phyloP scores from a whole-genome alignment of 2,329 filamentous ascomycete species.

The Microthyrium microscopicum region DNA sequence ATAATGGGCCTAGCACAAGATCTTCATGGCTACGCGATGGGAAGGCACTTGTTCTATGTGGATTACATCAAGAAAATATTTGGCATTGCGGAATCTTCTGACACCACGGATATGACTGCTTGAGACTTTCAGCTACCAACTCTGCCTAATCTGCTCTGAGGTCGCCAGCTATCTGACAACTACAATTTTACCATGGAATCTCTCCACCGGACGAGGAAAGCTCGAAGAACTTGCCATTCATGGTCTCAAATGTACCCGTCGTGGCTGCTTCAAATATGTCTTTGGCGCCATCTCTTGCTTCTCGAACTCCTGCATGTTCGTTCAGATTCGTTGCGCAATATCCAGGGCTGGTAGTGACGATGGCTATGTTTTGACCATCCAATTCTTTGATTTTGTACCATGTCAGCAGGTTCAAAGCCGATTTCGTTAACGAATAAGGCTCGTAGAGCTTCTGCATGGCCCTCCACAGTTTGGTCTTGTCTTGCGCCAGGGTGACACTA shows the following conservation, averaged over 20 bases:
- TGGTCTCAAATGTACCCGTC: background rate
- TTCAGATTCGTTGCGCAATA: background rate
- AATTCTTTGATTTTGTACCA: background rate
- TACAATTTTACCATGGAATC: background rate
- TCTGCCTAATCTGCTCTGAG: too few relatives aligned
- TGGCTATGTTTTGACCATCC: background rate
- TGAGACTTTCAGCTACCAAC: too few relatives aligned
- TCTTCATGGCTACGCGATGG: too few relatives aligned
- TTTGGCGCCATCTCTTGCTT: background rate
- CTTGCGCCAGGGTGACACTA: slow-evolving; percentile 9
- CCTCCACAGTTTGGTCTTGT: too few relatives aligned
- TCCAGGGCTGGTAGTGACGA: slow-evolving; percentile 1
- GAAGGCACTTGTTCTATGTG: too few relatives aligned
- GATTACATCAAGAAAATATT: too few relatives aligned
- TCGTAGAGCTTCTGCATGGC: background rate
- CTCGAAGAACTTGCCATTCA: background rate
- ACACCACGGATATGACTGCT: too few relatives aligned
- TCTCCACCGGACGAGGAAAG: background rate
- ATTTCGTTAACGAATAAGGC: background rate
- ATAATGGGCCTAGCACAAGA: too few relatives aligned
- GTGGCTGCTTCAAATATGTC: background rate
- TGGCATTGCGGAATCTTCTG: too few relatives aligned
- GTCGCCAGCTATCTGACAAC: too few relatives aligned
- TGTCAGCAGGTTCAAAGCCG: background rate
- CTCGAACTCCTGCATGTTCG: background rate